Evolutionary conservation across 768 basidiomycete genomes (phyloP).

Genomic region (Gloeostereum incarnatum): DNA sequence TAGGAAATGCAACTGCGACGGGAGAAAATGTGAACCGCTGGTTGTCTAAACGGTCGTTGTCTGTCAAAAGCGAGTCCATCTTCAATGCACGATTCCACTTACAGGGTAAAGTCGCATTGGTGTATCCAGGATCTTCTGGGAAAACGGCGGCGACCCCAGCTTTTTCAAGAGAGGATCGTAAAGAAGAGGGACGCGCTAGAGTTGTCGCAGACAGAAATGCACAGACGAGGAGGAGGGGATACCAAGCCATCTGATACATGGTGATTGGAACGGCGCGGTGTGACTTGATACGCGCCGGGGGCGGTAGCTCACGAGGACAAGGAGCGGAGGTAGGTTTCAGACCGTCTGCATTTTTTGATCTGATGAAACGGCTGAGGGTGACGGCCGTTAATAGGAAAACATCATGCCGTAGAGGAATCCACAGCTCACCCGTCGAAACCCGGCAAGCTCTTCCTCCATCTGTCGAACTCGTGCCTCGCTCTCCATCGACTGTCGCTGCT

Average conservation of each 20-base stretch:
- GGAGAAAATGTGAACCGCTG: constrained; percentile 13
- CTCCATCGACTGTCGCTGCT: constrained; percentile 41
- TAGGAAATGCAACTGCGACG: constrained; percentile 13
- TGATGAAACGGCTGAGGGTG: too few species aligned
- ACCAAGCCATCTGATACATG: not conserved
- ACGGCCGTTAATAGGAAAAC: constrained; percentile 3
- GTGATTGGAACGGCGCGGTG: not conserved
- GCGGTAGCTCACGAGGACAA: too few species aligned
- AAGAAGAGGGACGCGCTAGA: not conserved
- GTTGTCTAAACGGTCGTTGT: constrained; percentile 11
- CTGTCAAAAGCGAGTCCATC: not conserved
- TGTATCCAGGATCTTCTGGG: constrained; percentile 12
- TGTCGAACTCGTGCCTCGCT: constrained; percentile 50
- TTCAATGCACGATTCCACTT: constrained; percentile 1
- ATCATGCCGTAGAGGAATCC: not conserved
- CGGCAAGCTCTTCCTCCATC: constrained; percentile 70
- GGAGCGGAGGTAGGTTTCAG: too few species aligned
- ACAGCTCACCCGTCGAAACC: constrained; percentile 52
- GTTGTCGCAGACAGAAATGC: not conserved
- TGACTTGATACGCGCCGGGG: too few species aligned
- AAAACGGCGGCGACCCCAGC: constrained; percentile 11
- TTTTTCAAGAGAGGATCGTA: not conserved
- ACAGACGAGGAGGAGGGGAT: not conserved
- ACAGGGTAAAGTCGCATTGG: constrained; percentile 14
- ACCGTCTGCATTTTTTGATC: too few species aligned